These are phyloP conservation scores for Globisporangium irregulare DNA, from an alignment of 352 stramenopile genomes.

Conservation along the genomic window DNA sequence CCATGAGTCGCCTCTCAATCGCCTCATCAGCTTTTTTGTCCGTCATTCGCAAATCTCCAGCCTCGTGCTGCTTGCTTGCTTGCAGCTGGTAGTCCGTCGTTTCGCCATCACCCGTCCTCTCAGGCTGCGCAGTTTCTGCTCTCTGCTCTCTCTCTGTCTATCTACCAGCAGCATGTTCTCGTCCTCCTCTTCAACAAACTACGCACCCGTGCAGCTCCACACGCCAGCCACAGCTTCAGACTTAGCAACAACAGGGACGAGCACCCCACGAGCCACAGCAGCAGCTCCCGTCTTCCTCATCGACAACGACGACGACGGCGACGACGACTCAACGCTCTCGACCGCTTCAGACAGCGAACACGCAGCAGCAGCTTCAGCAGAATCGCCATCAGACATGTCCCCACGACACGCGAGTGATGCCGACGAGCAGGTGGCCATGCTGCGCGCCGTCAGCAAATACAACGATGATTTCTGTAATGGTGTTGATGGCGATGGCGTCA, in stretches of 20 bases:
- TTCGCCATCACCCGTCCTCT: not conserved
- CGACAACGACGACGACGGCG: not conserved
- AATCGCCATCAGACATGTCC: not conserved
- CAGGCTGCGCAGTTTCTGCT: not conserved
- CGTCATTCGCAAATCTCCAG: not conserved
- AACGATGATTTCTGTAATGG: not conserved
- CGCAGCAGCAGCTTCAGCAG: not conserved
- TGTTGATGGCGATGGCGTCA: not conserved
- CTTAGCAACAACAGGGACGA: not conserved
- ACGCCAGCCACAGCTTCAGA: conserved; percentile 5
- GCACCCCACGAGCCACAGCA: not conserved
- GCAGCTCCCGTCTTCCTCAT: not conserved
- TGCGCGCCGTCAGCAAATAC: not conserved
- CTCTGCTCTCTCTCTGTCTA: not conserved
- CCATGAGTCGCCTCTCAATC: not conserved
- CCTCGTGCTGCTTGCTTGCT: not conserved
- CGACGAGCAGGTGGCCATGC: not conserved
- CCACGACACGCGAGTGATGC: not conserved
- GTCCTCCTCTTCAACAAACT: not conserved
- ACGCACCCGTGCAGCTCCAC: conserved; percentile 11
- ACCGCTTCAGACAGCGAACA: conserved; percentile 12
- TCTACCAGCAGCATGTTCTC: not conserved
- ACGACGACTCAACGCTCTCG: not conserved
- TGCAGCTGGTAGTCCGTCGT: not conserved
- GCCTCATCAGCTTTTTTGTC: not conserved